phyloP scores from a whole-genome alignment of 192 early-diverging fungal genomes.

The Backusella westeae region DNA sequence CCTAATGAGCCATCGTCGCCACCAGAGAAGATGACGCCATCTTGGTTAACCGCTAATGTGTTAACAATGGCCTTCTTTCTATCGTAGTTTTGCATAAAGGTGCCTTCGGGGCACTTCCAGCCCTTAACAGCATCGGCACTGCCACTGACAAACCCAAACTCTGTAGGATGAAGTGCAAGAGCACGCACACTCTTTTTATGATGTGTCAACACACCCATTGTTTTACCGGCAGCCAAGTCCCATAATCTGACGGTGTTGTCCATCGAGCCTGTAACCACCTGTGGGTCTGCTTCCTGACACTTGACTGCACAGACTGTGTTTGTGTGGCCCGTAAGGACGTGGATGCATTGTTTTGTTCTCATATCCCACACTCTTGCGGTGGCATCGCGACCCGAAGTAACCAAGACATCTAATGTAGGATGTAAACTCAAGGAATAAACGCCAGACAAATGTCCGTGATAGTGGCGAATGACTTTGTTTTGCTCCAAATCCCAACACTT shows the following conservation, averaged over 20 bases:
- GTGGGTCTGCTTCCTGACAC: conserved; percentile 95
- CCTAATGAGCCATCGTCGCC: conserved; percentile 97
- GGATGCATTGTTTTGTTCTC: conserved; percentile 91
- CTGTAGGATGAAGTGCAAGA: conserved; percentile 87
- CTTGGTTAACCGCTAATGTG: conserved; percentile 82
- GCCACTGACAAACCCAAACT: conserved; percentile 89
- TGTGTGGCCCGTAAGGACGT: conserved; percentile 85
- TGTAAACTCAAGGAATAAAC: conserved; percentile 91
- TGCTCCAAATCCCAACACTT: conserved; percentile 99
- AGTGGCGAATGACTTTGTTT: conserved; percentile 99
- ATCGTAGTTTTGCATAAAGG: conserved; percentile 94
- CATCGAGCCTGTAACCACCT: conserved; percentile 92
- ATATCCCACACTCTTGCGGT: conserved; percentile 98
- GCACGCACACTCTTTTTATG: conserved; percentile 98
- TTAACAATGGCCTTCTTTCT: conserved; percentile 90
- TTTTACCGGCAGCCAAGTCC: conserved; percentile 97
- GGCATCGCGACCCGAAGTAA: conserved; percentile 94
- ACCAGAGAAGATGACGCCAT: conserved; percentile 93
- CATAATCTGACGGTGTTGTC: conserved; percentile 93
- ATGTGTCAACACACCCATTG: conserved; percentile 90
- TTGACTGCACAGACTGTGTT: conserved; percentile 84
- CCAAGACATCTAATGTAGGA: conserved; percentile 91
- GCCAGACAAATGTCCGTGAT: conserved; percentile 96
- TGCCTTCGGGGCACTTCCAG: conserved; percentile 94
- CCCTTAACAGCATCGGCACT: conserved; percentile 94